phyloP scores from a whole-genome alignment of 306 rosid species.

The Oxytropis ochrocephala region DNA sequence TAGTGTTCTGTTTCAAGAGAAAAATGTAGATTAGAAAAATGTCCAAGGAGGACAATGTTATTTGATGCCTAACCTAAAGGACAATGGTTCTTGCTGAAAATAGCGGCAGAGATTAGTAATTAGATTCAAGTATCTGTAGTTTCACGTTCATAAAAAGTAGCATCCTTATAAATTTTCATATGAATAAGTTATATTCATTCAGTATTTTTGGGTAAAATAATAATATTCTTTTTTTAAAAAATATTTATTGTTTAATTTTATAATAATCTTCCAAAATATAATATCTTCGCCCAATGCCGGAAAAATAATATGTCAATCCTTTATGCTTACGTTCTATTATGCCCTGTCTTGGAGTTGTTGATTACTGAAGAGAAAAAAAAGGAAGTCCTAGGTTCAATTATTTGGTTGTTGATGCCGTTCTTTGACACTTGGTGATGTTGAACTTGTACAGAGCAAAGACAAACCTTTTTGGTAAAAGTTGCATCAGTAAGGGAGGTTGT shows the following conservation, averaged over 20 bases:
- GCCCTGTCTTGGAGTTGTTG: not conserved
- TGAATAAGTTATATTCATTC: not conserved
- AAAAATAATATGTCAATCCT: not conserved
- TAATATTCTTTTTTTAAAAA: not conserved
- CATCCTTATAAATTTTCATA: not conserved
- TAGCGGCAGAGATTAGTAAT: not conserved
- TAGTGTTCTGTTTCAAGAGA: too few relatives aligned
- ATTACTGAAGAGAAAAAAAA: not conserved
- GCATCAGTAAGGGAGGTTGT: conserved; percentile 92
- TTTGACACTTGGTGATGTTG: conserved; percentile 19
- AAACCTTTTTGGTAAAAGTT: conserved; percentile 67
- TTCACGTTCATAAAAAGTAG: not conserved
- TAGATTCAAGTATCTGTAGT: not conserved
- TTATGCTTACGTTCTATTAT: not conserved
- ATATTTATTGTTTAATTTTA: not conserved
- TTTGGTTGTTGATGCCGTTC: conserved; percentile 17
- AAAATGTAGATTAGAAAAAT: too few relatives aligned
- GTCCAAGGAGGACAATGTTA: not conserved
- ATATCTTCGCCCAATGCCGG: not conserved
- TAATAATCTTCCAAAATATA: not conserved
- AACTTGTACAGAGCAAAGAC: conserved; percentile 61
- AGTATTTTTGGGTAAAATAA: not conserved
- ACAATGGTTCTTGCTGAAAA: not conserved
- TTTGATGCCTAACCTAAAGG: not conserved
- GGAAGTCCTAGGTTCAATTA: not conserved